These are phyloP conservation scores for Carallia pectinifolia DNA, from an alignment of 345 rosid species.

Conservation along the genomic window DNA sequence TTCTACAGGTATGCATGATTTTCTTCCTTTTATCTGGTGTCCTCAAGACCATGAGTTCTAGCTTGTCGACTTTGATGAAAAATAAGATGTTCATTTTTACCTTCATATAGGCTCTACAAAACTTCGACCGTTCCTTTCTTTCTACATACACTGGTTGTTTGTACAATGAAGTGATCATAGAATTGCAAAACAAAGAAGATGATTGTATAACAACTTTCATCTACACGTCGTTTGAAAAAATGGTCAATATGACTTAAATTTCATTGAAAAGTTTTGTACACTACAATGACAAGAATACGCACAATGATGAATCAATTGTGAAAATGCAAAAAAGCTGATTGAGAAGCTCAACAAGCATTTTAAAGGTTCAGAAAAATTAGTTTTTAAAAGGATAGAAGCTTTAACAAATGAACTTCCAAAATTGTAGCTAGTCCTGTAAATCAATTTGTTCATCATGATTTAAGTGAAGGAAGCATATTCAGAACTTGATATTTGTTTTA, in stretches of 20 bases:
- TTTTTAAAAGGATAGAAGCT: slow-evolving; percentile 79
- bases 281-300: slow-evolving; percentile 49
- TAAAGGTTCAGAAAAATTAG: slow-evolving; percentile 55
- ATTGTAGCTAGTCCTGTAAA: slow-evolving; percentile 44
- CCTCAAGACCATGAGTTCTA: neutral
- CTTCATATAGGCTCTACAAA: neutral
- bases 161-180: too few relatives aligned
- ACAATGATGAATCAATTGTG: slow-evolving; percentile 79
- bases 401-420: slow-evolving; percentile 80
- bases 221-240: too few relatives aligned
- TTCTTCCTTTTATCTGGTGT: neutral
- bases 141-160: too few relatives aligned
- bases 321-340: slow-evolving; percentile 63
- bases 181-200: too few relatives aligned
- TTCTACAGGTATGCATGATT: slow-evolving; percentile 63
- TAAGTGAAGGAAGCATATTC: neutral
- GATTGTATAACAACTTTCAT: too few relatives aligned
- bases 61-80: neutral
- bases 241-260: too few relatives aligned
- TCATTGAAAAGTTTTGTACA: neutral
- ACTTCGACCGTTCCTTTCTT: neutral
- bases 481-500: too few relatives aligned
- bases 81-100: neutral
- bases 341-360: slow-evolving; percentile 88
- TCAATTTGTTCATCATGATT: neutral